These are phyloP conservation scores for Fusarium pseudonygamai DNA, from an alignment of 2,329 filamentous ascomycete species.

Conservation along the genomic window DNA sequence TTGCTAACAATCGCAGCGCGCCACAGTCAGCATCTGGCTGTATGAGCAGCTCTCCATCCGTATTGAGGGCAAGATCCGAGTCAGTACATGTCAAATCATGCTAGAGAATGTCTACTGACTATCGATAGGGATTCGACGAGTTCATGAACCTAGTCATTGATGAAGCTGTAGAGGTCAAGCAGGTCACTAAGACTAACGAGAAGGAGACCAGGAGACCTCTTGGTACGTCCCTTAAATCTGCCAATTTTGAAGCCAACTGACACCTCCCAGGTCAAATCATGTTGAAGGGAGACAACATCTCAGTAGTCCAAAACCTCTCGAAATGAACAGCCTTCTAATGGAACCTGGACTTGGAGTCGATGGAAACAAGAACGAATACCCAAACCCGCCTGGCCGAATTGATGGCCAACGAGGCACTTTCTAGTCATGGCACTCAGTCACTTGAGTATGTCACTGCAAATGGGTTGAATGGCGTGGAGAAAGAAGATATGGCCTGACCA, in stretches of 20 bases:
- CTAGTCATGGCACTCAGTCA: slow-evolving; percentile 19
- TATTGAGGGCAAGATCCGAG: slow-evolving; percentile 96
- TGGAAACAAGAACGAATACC: slow-evolving; percentile 30
- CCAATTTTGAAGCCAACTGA: background rate
- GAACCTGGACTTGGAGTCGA: slow-evolving; percentile 1
- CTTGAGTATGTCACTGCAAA: slow-evolving; percentile 6
- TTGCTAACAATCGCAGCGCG: slow-evolving; percentile 62
- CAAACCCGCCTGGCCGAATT: slow-evolving; percentile 23
- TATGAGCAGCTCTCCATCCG: slow-evolving; percentile 95
- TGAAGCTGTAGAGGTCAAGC: slow-evolving; percentile 91
- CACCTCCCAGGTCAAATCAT: slow-evolving; percentile 76
- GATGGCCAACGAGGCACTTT: slow-evolving; percentile 25
- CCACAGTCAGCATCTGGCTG: slow-evolving; percentile 92
- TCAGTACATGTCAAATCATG: slow-evolving; percentile 55
- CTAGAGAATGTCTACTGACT: background rate
- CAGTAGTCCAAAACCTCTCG: slow-evolving; percentile 73
- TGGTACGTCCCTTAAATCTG: slow-evolving; percentile 62
- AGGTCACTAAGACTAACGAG: slow-evolving; percentile 79
- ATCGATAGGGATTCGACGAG: slow-evolving; percentile 89
- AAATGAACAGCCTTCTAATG: slow-evolving; percentile 31
- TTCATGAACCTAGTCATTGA: slow-evolving; percentile 99
- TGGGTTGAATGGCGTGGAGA: slow-evolving; percentile 13
- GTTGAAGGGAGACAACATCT: slow-evolving; percentile 89
- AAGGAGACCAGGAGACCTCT: slow-evolving; percentile 81
- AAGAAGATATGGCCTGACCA: slow-evolving; percentile 11